A percentile compares a stretch with the other conserved stretches of the same genome.
Evolutionary conservation across 805 yeast species (phyloP).

Genomic region (Candida nemodendra): DNA sequence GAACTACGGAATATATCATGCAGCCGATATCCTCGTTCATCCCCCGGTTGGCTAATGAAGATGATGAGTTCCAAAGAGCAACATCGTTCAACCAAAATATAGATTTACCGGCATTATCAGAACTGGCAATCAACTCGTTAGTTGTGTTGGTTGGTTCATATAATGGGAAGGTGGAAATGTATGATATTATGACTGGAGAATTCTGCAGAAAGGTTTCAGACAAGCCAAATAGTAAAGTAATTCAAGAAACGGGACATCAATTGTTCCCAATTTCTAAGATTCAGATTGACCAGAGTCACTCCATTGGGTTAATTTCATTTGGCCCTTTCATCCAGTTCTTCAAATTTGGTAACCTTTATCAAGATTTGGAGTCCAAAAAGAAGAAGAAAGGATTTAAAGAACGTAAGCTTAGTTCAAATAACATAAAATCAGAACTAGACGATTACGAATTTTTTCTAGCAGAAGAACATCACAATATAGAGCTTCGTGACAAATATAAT

Average conservation of each 20-base stretch:
- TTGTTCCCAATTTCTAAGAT: slow-evolving; percentile 21
- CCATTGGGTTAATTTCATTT: slow-evolving; percentile 39
- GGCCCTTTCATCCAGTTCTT: slow-evolving; percentile 47
- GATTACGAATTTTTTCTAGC: slow-evolving; percentile 31
- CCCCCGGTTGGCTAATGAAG: slow-evolving; percentile 22
- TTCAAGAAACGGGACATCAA: slow-evolving; percentile 15
- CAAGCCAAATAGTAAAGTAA: slow-evolving; percentile 18
- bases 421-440: slow-evolving; percentile 33
- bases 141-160: slow-evolving; percentile 39
- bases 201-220: slow-evolving; percentile 32
- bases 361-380: slow-evolving; percentile 16
- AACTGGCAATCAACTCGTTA: slow-evolving; percentile 28
- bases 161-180: slow-evolving; percentile 42
- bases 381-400: slow-evolving; percentile 22
- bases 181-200: slow-evolving; percentile 44
- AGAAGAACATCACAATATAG: slow-evolving; percentile 20
- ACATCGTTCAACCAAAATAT: slow-evolving; percentile 12
- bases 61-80: slow-evolving; percentile 20
- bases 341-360: slow-evolving; percentile 41
- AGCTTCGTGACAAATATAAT: slow-evolving; percentile 43
- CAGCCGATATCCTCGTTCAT: slow-evolving; percentile 19
- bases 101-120: slow-evolving; percentile 29
- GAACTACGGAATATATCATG: slow-evolving; percentile 28
- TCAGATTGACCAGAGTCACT: slow-evolving; percentile 19
- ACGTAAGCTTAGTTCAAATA: slow-evolving; percentile 29